Percentiles rank a stretch among this genome's conserved stretches.
Evolutionary conservation across 208 protist genomes (phyloP).

Genomic region (Trypanosoma scelopori): DNA sequence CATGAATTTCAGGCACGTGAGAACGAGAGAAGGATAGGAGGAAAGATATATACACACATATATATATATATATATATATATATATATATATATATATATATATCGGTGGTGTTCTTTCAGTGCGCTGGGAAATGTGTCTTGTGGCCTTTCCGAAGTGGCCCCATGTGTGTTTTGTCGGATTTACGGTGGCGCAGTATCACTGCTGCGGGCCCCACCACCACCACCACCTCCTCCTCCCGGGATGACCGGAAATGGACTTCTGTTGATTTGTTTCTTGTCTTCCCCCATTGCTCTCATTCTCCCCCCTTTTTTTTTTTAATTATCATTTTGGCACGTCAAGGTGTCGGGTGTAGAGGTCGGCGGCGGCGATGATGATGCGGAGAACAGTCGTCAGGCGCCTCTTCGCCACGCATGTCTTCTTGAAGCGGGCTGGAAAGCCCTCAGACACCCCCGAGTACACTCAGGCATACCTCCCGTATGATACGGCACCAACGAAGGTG

Average conservation of each 20-base stretch:
- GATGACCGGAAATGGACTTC: no score
- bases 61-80: no score
- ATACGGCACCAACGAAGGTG: slow-evolving; percentile 70
- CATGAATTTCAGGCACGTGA: slow-evolving; percentile 5
- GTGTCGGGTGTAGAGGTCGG: neutral
- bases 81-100: no score
- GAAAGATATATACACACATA: neutral
- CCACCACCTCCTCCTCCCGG: no score
- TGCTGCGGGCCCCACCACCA: no score
- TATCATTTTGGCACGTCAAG: neutral
- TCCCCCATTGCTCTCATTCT: no score
- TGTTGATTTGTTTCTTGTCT: no score
- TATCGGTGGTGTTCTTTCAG: no score
- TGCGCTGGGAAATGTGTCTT: no score
- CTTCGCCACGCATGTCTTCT: slow-evolving; percentile 23
- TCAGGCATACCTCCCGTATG: slow-evolving; percentile 87
- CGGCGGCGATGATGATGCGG: slow-evolving; percentile 32
- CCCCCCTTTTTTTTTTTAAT: neutral
- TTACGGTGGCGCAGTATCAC: no score
- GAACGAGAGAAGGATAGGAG: neutral
- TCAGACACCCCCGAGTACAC: slow-evolving; percentile 80
- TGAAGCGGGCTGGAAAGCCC: slow-evolving; percentile 83
- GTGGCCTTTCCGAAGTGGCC: no score
- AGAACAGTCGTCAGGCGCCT: slow-evolving; percentile 16
- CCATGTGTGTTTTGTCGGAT: no score